Base-by-base conservation (phyloP, 2,329 filamentous ascomycete species). In the Colletotrichum caudatum region DNA sequence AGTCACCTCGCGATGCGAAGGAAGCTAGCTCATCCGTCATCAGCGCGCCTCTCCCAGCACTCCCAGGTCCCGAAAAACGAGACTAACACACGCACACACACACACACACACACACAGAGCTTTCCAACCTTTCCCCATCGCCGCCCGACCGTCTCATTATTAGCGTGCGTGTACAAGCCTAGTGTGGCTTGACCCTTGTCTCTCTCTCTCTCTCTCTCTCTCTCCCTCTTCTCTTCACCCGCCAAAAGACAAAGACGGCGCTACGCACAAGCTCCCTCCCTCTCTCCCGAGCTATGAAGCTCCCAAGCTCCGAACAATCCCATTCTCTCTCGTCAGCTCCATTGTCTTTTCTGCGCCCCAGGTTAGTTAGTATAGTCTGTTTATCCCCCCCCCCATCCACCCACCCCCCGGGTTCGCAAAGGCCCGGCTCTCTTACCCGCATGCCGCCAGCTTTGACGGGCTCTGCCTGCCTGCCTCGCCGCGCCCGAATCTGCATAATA, bases 391-490 rank as follows among this genome's bases (percentile, higher is more conserved):
- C n/a, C n/a, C n/a, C n/a, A n/a, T n/a, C 39, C 11, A 1, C 14
- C 39, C 39, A 8, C 7, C 6, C 33, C 33, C 18, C 3, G 2
- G n/a, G 20, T n/a, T 20, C 51, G 41, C 41, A 44, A 41, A n/a
- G 48, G 18, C 37, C 59, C 59, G 59, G 35, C 59, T 50, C 44
- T 50, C 33, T 8, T 23, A 62, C 59, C 41, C 44, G 59, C 59
- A 50, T 62, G 59, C n/a, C 44, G 29, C 59, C 35, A 50, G 5
- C 33, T 5, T 39, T 50, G 26, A 46, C 48, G 35, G 16, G 29
- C 59, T 50, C 59, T 26, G 44, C 59, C 44, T 35, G 44, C 59
- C 44, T 35, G 12, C 59, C 59, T 62, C 44, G 33, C 35, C 58
- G 46, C 58, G 58, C 58, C 26, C 41, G 26, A 16, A 41, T 41